Evolutionary conservation across 2,329 filamentous ascomycete species (phyloP).

Genomic region (Orbilia oligospora): DNA sequence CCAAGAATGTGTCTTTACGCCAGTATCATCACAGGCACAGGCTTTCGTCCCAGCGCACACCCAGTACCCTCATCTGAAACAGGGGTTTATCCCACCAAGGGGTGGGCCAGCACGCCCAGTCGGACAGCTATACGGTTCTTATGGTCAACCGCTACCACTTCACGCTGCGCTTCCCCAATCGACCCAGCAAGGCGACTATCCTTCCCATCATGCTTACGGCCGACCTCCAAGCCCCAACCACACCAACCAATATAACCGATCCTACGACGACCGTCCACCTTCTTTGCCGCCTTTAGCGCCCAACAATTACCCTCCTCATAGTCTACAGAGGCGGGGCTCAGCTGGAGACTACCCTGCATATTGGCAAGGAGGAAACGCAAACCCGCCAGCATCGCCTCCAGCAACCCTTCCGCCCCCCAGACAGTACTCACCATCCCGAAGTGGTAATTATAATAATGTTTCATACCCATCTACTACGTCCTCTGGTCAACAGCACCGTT

Average conservation of each 20-base stretch:
- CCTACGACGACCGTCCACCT: conserved; percentile 65
- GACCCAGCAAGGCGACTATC: conserved; percentile 60
- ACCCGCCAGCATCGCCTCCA: conserved; percentile 53
- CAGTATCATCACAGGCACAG: conserved; percentile 80
- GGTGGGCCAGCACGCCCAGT: conserved; percentile 65
- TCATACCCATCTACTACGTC: conserved; percentile 42
- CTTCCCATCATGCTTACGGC: conserved; percentile 54
- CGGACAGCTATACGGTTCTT: conserved; percentile 66
- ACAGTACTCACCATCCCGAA: conserved; percentile 55
- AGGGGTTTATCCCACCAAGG: conserved; percentile 66
- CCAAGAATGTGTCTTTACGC: conserved; percentile 83
- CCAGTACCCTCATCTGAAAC: conserved; percentile 73
- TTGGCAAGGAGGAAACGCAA: conserved; percentile 45
- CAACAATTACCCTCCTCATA: conserved; percentile 62
- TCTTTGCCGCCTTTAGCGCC: conserved; percentile 66
- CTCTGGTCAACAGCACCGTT: conserved; percentile 31
- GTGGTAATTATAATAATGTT: conserved; percentile 37
- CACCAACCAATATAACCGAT: conserved; percentile 41
- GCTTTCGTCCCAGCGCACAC: conserved; percentile 81
- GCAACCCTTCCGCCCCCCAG: conserved; percentile 56
- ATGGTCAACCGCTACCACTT: conserved; percentile 67
- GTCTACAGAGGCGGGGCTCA: conserved; percentile 62
- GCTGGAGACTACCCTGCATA: conserved; percentile 62
- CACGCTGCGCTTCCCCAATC: conserved; percentile 61
- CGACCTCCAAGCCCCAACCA: conserved; percentile 48